These are phyloP conservation scores for Naganishia sp. DNA, from an alignment of 1,284 basidiomycete species.

Conservation along the genomic window DNA sequence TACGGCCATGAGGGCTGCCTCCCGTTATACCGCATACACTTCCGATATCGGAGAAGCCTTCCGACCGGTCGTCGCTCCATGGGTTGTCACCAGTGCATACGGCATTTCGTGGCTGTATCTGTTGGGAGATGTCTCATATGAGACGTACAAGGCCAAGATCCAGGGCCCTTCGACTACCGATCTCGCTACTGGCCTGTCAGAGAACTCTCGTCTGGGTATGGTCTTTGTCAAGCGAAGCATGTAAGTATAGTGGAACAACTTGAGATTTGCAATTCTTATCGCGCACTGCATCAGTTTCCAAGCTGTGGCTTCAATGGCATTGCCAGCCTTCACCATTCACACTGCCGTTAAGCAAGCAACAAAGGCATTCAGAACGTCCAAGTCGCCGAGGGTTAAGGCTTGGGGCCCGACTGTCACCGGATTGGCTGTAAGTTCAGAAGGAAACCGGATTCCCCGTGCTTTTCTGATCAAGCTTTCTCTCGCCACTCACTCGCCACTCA, in stretches of 20 bases:
- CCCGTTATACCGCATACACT: conserved; percentile 76
- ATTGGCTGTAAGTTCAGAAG: conserved; percentile 43
- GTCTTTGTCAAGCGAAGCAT: conserved; percentile 73
- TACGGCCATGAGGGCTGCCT: conserved; percentile 71
- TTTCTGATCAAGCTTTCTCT: neutral
- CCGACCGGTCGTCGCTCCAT: conserved; percentile 78
- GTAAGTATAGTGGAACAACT: conserved; percentile 6
- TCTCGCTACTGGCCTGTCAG: conserved; percentile 70
- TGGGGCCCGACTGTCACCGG: conserved; percentile 83
- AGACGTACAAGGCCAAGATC: conserved; percentile 80
- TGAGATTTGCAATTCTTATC: conserved; percentile 19
- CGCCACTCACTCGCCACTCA: neutral
- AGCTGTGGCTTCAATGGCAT: conserved; percentile 78
- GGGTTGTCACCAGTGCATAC: conserved; percentile 65
- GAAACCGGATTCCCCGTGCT: neutral
- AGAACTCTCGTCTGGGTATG: conserved; percentile 69
- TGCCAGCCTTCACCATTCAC: conserved; percentile 71
- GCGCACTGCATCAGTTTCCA: conserved; percentile 61
- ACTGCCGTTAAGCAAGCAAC: conserved; percentile 76
- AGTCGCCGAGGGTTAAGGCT: conserved; percentile 64
- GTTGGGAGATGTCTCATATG: conserved; percentile 81
- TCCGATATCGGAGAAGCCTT: conserved; percentile 92
- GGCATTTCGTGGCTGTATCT: conserved; percentile 79
- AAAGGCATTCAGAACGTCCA: conserved; percentile 68
- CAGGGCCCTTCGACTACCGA: conserved; percentile 71